Evolutionary conservation across 768 basidiomycete species (phyloP).

Genomic region (Tephrocybe sp.): DNA sequence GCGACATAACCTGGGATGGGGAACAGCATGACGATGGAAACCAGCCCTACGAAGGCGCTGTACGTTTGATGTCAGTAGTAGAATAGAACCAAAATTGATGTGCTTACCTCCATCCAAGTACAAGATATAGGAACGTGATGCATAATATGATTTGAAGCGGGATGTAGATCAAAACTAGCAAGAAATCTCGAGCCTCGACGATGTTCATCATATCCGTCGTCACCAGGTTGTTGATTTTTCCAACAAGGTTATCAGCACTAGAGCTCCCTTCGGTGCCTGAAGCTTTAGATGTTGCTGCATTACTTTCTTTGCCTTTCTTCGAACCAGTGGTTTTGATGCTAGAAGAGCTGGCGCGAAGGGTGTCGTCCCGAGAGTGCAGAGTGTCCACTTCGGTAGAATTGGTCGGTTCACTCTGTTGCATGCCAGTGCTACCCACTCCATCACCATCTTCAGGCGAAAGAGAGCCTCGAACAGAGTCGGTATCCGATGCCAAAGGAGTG

Average conservation of each 20-base stretch:
- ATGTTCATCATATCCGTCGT: conserved; percentile 57
- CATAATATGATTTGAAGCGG: conserved; percentile 41
- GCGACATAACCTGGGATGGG: conserved; percentile 61
- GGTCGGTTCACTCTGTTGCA: conserved; percentile 5
- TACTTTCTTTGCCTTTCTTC: conserved; percentile 14
- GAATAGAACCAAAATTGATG: background rate
- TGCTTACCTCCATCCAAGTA: conserved; percentile 49
- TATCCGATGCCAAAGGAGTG: conserved; percentile 15
- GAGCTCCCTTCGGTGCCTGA: conserved; percentile 10
- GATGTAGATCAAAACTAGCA: conserved; percentile 34
- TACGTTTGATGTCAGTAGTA: conserved; percentile 1
- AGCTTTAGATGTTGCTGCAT: conserved; percentile 7
- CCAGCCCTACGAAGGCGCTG: conserved; percentile 60
- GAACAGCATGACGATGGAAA: conserved; percentile 47
- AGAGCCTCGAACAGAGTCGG: conserved; percentile 7
- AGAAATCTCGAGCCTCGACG: conserved; percentile 33
- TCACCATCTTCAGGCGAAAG: conserved; percentile 4
- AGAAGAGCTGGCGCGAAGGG: conserved; percentile 16
- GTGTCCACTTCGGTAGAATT: conserved; percentile 15
- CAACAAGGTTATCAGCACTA: conserved; percentile 52
- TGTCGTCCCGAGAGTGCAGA: conserved; percentile 20
- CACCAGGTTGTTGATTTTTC: conserved; percentile 77
- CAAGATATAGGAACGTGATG: conserved; percentile 42
- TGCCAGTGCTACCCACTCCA: background rate
- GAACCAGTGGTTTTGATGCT: conserved; percentile 13